Conservation (phyloP, 192 early-diverging fungal genomes). For the Coemansia sp. region DNA sequence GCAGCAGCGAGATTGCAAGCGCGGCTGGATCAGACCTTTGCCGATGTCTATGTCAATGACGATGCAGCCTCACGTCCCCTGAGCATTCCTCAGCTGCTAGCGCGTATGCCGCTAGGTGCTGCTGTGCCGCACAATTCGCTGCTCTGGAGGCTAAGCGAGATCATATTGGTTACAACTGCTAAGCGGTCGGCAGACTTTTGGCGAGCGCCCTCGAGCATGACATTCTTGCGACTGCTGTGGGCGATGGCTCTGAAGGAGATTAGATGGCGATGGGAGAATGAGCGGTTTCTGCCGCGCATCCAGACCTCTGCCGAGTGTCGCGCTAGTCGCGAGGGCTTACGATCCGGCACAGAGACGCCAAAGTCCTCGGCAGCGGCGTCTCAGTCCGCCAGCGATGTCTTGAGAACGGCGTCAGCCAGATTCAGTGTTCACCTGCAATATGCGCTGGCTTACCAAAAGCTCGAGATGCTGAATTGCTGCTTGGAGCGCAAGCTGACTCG, state of each 20-base stretch:
- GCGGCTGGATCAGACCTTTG: conserved; percentile 18
- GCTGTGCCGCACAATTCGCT: conserved; percentile 44
- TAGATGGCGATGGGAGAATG: conserved; percentile 64
- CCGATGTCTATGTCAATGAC: conserved; percentile 16
- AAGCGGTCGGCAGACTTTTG: conserved; percentile 43
- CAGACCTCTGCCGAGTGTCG: conserved; percentile 26
- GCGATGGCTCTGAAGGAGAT: conserved; percentile 61
- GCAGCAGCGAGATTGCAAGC: conserved; percentile 3
- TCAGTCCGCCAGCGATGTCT: conserved; percentile 15
- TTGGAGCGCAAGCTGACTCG: conserved; percentile 48
- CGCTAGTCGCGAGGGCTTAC: neutral
- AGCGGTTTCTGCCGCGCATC: conserved; percentile 56
- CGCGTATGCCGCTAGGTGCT: conserved; percentile 40
- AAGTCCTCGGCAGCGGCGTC: neutral
- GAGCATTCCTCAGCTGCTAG: conserved; percentile 26
- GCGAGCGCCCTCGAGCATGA: conserved; percentile 59
- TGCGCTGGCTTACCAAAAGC: conserved; percentile 68
- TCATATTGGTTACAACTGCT: conserved; percentile 37
- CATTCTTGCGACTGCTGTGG: conserved; percentile 70
- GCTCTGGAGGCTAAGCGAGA: conserved; percentile 51
- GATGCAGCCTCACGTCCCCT: neutral
- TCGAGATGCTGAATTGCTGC: conserved; percentile 83
- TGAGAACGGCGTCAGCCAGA: conserved; percentile 1
- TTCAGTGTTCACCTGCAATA: conserved; percentile 62
- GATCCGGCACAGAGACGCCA: conserved; percentile 13